Percentiles rank a stretch among this genome's conserved stretches.
Conservation (phyloP, 306 rosid species). For the Carpinus fangiana region DNA sequence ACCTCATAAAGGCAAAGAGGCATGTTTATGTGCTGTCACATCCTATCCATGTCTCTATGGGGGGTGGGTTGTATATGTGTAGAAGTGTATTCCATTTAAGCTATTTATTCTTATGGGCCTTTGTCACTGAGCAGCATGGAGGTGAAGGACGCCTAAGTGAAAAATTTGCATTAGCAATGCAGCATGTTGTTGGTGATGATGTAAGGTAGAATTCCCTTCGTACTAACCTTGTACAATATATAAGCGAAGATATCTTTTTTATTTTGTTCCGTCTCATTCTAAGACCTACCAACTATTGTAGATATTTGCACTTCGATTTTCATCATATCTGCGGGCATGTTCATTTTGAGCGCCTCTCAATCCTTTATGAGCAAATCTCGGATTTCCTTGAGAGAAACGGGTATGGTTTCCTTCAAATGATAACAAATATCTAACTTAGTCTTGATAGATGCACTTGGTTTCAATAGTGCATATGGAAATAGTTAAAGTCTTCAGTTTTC, state of each 20-base stretch:
- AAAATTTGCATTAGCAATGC: constrained; percentile 67
- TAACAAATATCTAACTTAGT: constrained; percentile 11
- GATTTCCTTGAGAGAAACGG: constrained; percentile 88
- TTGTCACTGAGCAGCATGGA: constrained; percentile 69
- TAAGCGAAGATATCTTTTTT: background rate
- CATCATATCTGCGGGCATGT: constrained; percentile 92
- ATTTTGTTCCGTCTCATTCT: constrained; percentile 20
- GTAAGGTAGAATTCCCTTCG: constrained; percentile 72
- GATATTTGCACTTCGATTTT: constrained; percentile 95
- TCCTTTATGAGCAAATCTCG: constrained; percentile 83
- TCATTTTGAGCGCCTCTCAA: constrained; percentile 92
- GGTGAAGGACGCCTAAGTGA: constrained; percentile 90
- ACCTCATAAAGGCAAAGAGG: constrained; percentile 18
- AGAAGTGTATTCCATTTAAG: constrained; percentile 24
- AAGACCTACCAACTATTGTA: constrained; percentile 38
- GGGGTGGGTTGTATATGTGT: constrained; percentile 20
- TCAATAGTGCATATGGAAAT: background rate
- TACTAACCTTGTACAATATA: constrained; percentile 20
- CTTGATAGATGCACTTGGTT: constrained; percentile 3
- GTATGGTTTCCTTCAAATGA: constrained; percentile 47
- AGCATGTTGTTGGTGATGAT: constrained; percentile 66
- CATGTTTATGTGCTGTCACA: constrained; percentile 2
- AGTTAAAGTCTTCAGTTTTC: background rate
- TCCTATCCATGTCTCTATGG: background rate
- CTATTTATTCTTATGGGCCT: constrained; percentile 30